Percentiles rank a stretch among this genome's conserved stretches.
These are phyloP conservation scores for Coniochaeta pulveracea DNA, from an alignment of 2,329 filamentous ascomycete species.

Conservation along the genomic window DNA sequence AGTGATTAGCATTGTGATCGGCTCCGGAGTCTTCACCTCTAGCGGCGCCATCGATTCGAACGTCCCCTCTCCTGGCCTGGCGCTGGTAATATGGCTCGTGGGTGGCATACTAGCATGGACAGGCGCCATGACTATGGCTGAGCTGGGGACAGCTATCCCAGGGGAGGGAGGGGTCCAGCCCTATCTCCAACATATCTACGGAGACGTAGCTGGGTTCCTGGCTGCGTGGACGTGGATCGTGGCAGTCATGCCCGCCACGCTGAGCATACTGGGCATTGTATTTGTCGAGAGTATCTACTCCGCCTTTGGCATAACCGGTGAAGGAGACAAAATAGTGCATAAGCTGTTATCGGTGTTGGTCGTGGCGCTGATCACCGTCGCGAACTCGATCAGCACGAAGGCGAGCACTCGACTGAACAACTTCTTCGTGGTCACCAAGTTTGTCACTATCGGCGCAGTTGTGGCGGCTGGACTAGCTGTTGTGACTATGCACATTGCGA, in stretches of 20 bases:
- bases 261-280: slow-evolving; percentile 53
- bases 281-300: slow-evolving; percentile 51
- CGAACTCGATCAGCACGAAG: slow-evolving; percentile 45
- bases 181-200: slow-evolving; percentile 49
- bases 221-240: slow-evolving; percentile 57
- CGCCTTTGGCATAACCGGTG: slow-evolving; percentile 31
- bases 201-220: slow-evolving; percentile 49
- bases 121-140: slow-evolving; percentile 49
- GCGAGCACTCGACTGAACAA: slow-evolving; percentile 42
- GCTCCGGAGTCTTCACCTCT: slow-evolving; percentile 54
- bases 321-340: slow-evolving; percentile 29
- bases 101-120: slow-evolving; percentile 54
- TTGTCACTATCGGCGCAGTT: slow-evolving; percentile 33
- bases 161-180: slow-evolving; percentile 52
- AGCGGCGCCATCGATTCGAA: slow-evolving; percentile 52
- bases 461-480: slow-evolving; percentile 38
- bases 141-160: slow-evolving; percentile 51
- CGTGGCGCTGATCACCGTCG: slow-evolving; percentile 31
- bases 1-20: slow-evolving; percentile 52
- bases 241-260: slow-evolving; percentile 51
- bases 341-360: slow-evolving; percentile 40
- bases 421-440: slow-evolving; percentile 44
- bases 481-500: slow-evolving; percentile 24
- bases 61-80: slow-evolving; percentile 47
- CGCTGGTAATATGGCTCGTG: slow-evolving; percentile 48